Evolutionary conservation across 345 rosid species (phyloP), one percentile per base, ranked within the genome.

Genomic region (Syzygium aromaticum): DNA sequence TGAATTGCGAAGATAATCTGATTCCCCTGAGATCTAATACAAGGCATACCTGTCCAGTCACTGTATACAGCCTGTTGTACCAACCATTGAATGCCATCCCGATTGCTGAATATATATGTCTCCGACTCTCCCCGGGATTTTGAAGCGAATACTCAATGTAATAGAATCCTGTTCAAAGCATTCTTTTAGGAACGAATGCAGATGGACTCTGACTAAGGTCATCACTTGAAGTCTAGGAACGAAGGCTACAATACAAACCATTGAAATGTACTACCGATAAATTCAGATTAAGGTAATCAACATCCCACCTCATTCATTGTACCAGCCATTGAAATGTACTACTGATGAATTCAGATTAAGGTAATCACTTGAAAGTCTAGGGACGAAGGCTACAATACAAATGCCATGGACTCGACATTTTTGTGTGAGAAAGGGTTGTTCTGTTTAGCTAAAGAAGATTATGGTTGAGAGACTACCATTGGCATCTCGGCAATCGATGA

Each of bases 11-110:
- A 67, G 78, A 59, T 33, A 43, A 63, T 89, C 33, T 49, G 63
- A 56, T 23, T 33, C 56, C 10, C 9, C 15, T 22, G 84, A 52
- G 77, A 52, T 49, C 11, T 21, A 84, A 73, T 46, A 14, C 33
- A 38, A 38, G n/a, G 77, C 63, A 87, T 64, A 95, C 98, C 95
- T 94, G 98, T 77, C 98, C 99, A 9, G 99, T 96, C 77, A 95
- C 97, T 0, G 99, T 97, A 83, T 96, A 97, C 51, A 97, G 92
- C 87, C 98, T 93, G 93, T 95, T 96, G 89, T 93, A 94, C 99
- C 98, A 97, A 89, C 98, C 98, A 88, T 95, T 95, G 77, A 91
- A 90, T 46, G 98, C 96, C 96, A 96, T 95, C 84, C 99, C 99
- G 78, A 96, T 92, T 4, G 97, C 98, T 51, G 98, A 89, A 87